These are phyloP conservation scores for Peronospora tabacina DNA, from an alignment of 352 stramenopile species.

Conservation along the genomic window DNA sequence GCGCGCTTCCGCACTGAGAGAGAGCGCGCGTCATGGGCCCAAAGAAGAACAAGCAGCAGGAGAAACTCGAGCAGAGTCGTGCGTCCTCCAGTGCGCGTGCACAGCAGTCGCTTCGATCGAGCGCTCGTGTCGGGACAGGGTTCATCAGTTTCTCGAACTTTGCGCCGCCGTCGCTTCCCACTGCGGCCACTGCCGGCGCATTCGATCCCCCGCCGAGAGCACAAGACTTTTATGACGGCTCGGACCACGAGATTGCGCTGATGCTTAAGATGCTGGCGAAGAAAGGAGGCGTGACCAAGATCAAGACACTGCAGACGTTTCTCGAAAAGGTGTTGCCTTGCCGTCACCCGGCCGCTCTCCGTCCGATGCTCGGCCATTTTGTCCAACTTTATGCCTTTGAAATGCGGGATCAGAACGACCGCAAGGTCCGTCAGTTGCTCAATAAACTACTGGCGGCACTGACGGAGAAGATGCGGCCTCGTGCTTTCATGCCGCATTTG, in stretches of 20 bases:
- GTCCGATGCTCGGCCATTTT: conserved; percentile 67
- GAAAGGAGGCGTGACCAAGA: conserved; percentile 75
- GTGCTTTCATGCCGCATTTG: conserved; percentile 64
- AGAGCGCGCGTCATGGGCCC: conserved; percentile 39
- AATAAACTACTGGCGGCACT: conserved; percentile 63
- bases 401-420: conserved; percentile 79
- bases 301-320: conserved; percentile 67
- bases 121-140: conserved; percentile 5
- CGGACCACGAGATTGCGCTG: conserved; percentile 68
- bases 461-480: conserved; percentile 51
- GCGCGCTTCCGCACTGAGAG: no score
- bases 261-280: conserved; percentile 83
- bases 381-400: conserved; percentile 72
- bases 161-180: conserved; percentile 23
- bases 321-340: conserved; percentile 51
- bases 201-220: conserved; percentile 16
- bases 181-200: conserved; percentile 11
- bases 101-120: conserved; percentile 51
- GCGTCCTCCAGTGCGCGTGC: conserved; percentile 73
- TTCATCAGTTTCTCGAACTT: conserved; percentile 80
- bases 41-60: conserved; percentile 85
- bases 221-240: conserved; percentile 65
- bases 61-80: conserved; percentile 76
- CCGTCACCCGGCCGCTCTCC: conserved; percentile 48
- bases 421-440: conserved; percentile 66